A percentile compares a stretch with the other conserved stretches of the same genome.
Conservation (phyloP, 345 rosid genomes). For the Citrus glauca region DNA sequence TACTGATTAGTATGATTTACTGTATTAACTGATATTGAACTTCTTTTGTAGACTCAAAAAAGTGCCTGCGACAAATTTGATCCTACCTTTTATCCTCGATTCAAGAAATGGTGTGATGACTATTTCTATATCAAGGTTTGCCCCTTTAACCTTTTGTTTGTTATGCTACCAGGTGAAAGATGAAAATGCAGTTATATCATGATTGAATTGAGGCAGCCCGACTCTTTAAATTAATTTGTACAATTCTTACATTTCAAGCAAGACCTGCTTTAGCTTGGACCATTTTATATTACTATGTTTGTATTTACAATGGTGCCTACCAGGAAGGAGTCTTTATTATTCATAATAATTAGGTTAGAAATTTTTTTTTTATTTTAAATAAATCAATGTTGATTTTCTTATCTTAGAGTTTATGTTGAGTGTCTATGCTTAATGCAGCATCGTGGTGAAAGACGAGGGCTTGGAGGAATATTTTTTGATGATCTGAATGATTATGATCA, state of each 20-base stretch:
- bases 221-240: neutral
- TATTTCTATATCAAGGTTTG: constrained; percentile 85
- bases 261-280: neutral
- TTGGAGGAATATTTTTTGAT: constrained; percentile 97
- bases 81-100: constrained; percentile 77
- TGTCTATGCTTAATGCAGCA: constrained; percentile 52
- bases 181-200: neutral
- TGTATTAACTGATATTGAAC: constrained; percentile 2
- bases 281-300: neutral
- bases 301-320: neutral
- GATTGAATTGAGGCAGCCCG: neutral
- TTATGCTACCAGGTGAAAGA: neutral
- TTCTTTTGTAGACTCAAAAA: constrained; percentile 62
- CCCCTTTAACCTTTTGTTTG: neutral
- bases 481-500: constrained; percentile 89
- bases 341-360: neutral
- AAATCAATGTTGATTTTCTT: neutral
- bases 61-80: constrained; percentile 86
- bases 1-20: neutral
- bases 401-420: neutral
- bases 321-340: neutral
- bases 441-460: constrained; percentile 89
- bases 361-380: neutral
- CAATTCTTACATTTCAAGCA: neutral
- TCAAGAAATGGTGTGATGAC: constrained; percentile 98